Evolutionary conservation across 2,329 filamentous ascomycete genomes (phyloP), one percentile per base, ranked within the genome.

Genomic region (Penicillium psychrosexuale): DNA sequence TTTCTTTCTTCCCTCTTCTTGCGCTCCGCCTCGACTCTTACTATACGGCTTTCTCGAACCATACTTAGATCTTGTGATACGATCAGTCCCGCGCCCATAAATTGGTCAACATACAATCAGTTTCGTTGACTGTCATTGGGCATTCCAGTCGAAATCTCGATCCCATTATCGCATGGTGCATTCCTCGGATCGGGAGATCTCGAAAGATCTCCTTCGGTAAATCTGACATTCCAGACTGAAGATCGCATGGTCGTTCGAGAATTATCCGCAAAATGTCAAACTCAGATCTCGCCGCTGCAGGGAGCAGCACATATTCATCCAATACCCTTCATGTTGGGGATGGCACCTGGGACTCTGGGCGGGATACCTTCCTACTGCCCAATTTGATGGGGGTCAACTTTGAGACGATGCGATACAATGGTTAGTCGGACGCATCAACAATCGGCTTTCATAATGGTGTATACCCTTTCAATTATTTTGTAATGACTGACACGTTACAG

Each of bases 351-450:
- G 83, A 87, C 61, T 78, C 77, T 31, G 72, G 77, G 59, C 77
- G 83, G 59, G 84, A 87, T 64, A 83, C 80, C 11, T 87, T 87
- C 66, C 75, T 87, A 61, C 70, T 87, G 52, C 84, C 84, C 42
- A 86, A 86, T 63, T 68, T 87, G 51, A 79, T 84, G 70, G 84
- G 84, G 17, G 65, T 86, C 36, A 87, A 87, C 66, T 85, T 86
- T 69, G 83, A 80, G 46, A 87, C 84, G 4, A 87, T 84, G 79
- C 81, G 78, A 69, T 86, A 86, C 72, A 87, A 87, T 76, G 84
- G 83, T 85, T 66, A 61, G 75, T 66, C 22, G 57, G 3, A 17
- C 30, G 7, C 1, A 9, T 30, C 17, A 13, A 3, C 12, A 31
- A 19, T 40, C 22, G 28, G 33, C 42, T 43, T 31, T 47, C 31